Percentiles rank a stretch among this genome's conserved stretches.
Evolutionary conservation across 352 stramenopile species (phyloP).

Genomic region (Aphanomyces euteiches): DNA sequence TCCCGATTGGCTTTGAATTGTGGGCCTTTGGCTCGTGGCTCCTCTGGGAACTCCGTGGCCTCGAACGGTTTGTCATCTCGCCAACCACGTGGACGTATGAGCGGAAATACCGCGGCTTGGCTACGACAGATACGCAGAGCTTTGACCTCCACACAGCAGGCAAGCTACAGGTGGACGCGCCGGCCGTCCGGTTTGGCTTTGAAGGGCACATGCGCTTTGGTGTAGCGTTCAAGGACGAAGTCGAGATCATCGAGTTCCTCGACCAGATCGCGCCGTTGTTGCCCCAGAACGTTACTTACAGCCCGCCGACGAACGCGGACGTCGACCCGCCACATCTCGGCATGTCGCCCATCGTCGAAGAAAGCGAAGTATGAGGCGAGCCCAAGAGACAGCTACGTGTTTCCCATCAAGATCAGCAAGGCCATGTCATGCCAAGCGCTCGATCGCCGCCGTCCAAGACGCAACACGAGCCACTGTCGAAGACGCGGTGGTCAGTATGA

Average conservation of each 20-base stretch:
- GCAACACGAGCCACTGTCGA: too few species aligned
- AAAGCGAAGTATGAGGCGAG: too few species aligned
- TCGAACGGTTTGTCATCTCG: neutral
- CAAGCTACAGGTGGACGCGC: neutral
- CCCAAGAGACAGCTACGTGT: too few species aligned
- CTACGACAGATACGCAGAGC: neutral
- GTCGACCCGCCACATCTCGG: too few species aligned
- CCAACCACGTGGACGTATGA: neutral
- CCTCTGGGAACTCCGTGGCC: neutral
- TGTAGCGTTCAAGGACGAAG: neutral
- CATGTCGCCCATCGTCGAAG: too few species aligned
- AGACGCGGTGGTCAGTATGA: too few species aligned
- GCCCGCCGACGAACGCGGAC: too few species aligned
- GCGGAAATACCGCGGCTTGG: neutral
- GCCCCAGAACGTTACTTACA: neutral
- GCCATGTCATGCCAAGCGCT: too few species aligned
- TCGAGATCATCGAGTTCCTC: neutral
- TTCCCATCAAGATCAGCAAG: too few species aligned
- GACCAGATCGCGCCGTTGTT: neutral
- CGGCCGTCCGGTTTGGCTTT: neutral
- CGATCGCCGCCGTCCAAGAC: too few species aligned
- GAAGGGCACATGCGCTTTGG: neutral
- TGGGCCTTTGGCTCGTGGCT: neutral
- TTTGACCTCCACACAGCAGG: neutral
- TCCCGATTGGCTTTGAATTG: neutral